Base-by-base conservation (phyloP, 768 basidiomycete genomes). In the Nidularia pulvinata region DNA sequence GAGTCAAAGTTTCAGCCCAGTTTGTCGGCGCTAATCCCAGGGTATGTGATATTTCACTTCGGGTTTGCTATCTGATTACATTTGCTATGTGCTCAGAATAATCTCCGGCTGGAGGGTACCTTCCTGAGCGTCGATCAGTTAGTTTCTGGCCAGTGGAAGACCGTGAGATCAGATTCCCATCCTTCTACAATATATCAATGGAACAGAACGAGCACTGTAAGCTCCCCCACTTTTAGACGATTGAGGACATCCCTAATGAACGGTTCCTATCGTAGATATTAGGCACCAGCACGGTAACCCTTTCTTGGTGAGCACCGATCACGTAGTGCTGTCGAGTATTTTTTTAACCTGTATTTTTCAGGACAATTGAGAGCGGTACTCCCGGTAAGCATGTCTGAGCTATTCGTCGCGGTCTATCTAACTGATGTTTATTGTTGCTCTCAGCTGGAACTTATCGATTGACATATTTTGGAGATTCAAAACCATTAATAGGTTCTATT, bases 1-100 rank as follows among this genome's bases (percentile, higher is more conserved):
- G 86, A 11, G 75, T 85, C 34, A 85, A 74, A 4, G 89, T 89
- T 52, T 63, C 65, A 7, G 86, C 79, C 11, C 72, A 75, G 49
- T 92, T 92, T 57, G 83, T 88, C 47, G 89, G 88, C 45, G 90
- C 89, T 42, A 89, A 90, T 64, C 91, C 89, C 0, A 76, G 90
- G 69, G 88, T 89, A 45, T 42, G 52, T 49, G 57, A 10, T 55
- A 43, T 44, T 55, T 19, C 49, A 19, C 14, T 34, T 45, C 13
- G 33, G 47, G 36, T 58, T 43, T 49, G 25, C 22, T 45, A 7
- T 19, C 4, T 3, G 34, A 0, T 14, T 35, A 5, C 13, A 46
- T 39, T 6, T 13, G 19, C 19, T 19, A 19, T 19, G 19, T 30
- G 49, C 46, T 33, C 57, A 91, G 88, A 93, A 93, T 60, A 91